A percentile compares a stretch with the other conserved stretches of the same genome.
Conservation (phyloP, 2,329 filamentous ascomycete genomes). For the Acrodontium crateriforme region DNA sequence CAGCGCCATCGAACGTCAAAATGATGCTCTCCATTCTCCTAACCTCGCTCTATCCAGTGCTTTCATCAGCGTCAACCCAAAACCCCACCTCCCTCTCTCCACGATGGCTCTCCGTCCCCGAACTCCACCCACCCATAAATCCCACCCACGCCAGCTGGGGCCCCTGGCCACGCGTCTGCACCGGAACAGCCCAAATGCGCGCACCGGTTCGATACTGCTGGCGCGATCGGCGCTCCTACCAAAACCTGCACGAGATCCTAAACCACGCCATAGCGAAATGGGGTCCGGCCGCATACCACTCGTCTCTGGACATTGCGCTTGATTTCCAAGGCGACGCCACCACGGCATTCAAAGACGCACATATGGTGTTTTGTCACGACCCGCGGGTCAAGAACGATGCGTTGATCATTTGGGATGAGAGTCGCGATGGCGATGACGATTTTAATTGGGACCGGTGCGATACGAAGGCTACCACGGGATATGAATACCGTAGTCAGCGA, state of each 20-base stretch:
- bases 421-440: conserved; percentile 6
- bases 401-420: conserved; percentile 9
- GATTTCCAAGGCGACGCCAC: conserved; percentile 5
- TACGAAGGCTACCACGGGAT: conserved; percentile 8
- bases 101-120: background rate
- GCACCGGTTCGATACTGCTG: conserved; percentile 13
- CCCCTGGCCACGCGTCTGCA: conserved; percentile 10
- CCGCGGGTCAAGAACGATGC: conserved; percentile 4
- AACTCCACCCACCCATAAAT: background rate
- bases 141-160: conserved; percentile 4
- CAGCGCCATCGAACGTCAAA: too few relatives aligned
- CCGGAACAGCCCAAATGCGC: conserved; percentile 1
- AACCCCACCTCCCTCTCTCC: conserved; percentile 1
- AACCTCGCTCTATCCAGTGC: too few relatives aligned
- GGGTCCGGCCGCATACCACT: conserved; percentile 7
- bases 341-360: too few relatives aligned
- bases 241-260: conserved; percentile 8
- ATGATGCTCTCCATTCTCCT: too few relatives aligned
- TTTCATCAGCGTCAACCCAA: conserved; percentile 1
- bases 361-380: conserved; percentile 1
- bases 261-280: conserved; percentile 8
- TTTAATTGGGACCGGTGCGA: conserved; percentile 7
- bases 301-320: conserved; percentile 5
- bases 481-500: conserved; percentile 3
- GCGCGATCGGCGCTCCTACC: conserved; percentile 7